phyloP scores from a whole-genome alignment of 345 rosid species.

The Cochlearia excelsa region DNA sequence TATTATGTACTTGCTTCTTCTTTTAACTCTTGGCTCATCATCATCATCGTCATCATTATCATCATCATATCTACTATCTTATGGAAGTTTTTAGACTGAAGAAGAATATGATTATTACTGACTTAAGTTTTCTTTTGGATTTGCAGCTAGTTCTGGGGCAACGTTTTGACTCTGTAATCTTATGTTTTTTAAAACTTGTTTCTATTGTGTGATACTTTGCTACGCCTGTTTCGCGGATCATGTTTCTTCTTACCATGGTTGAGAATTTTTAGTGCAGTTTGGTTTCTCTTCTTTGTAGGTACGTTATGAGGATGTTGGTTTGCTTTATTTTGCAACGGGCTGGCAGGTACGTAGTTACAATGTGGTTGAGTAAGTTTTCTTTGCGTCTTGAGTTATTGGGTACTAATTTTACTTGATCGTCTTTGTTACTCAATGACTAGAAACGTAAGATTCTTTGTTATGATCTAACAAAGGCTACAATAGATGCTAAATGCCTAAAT shows the following conservation, averaged over 20 bases:
- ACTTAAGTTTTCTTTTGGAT: slow-evolving; percentile 36
- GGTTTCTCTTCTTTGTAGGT: slow-evolving; percentile 23
- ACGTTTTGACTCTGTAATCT: slow-evolving; percentile 33
- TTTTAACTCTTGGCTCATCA: slow-evolving; percentile 5
- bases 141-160: slow-evolving; percentile 40
- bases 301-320: slow-evolving; percentile 18
- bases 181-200: neutral
- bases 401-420: too few species aligned
- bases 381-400: too few species aligned
- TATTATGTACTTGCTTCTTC: slow-evolving; percentile 19
- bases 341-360: slow-evolving; percentile 9
- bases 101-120: slow-evolving; percentile 27
- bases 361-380: too few species aligned
- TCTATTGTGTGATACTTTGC: neutral
- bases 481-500: neutral
- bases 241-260: slow-evolving; percentile 19
- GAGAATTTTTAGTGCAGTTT: slow-evolving; percentile 21
- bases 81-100: slow-evolving; percentile 15
- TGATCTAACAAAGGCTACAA: slow-evolving; percentile 5
- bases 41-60: too few species aligned
- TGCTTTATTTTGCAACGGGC: neutral
- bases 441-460: neutral
- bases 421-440: too few species aligned
- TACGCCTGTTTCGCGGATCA: neutral
- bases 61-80: neutral